Evolutionary conservation across 2,329 filamentous ascomycete species (phyloP).

Genomic region (Anthostomella pinea): DNA sequence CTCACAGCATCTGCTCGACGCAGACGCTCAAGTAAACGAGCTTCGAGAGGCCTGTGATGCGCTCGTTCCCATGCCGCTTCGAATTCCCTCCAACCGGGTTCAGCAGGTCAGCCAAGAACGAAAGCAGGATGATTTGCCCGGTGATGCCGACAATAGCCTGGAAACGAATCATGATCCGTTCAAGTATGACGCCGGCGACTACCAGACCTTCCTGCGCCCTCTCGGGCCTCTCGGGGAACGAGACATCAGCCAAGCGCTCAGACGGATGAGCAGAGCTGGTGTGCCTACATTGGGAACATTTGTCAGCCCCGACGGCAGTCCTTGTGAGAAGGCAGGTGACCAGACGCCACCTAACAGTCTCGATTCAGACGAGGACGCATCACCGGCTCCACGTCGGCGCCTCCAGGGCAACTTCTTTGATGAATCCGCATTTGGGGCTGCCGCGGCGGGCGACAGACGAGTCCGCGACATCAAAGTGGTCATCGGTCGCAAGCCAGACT

Average conservation of each 20-base stretch:
- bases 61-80: constrained; percentile 20
- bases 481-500: constrained; percentile 10
- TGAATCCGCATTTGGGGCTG: constrained; percentile 3
- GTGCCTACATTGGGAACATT: constrained; percentile 23
- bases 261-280: constrained; percentile 27
- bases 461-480: constrained; percentile 19
- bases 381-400: not conserved
- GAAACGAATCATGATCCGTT: constrained; percentile 44
- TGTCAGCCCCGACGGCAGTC: constrained; percentile 17
- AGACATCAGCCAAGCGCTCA: constrained; percentile 42
- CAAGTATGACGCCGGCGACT: constrained; percentile 41
- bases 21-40: constrained; percentile 18
- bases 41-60: constrained; percentile 11
- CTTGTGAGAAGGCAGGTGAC: not conserved
- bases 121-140: constrained; percentile 10
- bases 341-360: too few relatives aligned
- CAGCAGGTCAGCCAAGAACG: constrained; percentile 6
- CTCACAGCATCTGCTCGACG: constrained; percentile 24
- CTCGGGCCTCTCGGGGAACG: constrained; percentile 33
- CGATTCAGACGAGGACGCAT: not conserved
- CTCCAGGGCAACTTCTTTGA: constrained; percentile 9
- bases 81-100: constrained; percentile 7
- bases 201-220: constrained; percentile 34
- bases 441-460: constrained; percentile 1
- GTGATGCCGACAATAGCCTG: constrained; percentile 24